Evolutionary conservation across 2,329 filamentous ascomycete species (phyloP).

Genomic region (Penicillium occitanis): DNA sequence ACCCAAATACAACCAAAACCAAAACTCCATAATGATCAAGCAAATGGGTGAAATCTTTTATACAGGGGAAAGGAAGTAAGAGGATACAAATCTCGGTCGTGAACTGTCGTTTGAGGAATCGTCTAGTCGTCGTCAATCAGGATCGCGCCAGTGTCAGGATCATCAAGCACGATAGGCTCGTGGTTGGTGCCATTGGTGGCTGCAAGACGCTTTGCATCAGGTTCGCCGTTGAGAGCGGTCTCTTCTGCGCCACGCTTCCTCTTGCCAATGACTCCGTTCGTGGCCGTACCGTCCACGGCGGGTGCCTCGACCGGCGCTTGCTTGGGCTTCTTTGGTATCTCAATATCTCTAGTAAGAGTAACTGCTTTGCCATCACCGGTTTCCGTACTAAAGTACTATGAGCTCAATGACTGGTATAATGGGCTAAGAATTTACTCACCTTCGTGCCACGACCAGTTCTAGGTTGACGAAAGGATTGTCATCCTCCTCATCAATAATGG

Average conservation of each 20-base stretch:
- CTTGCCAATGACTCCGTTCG: constrained; percentile 32
- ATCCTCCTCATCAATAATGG: constrained; percentile 78
- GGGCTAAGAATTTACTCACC: constrained; percentile 27
- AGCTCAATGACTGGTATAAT: not conserved
- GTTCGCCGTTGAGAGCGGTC: constrained; percentile 36
- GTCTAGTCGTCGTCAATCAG: constrained; percentile 55
- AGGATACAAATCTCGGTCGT: constrained; percentile 11
- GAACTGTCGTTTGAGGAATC: not conserved
- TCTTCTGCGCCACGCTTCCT: constrained; percentile 50
- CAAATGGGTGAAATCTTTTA: constrained; percentile 23
- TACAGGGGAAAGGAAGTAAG: constrained; percentile 20
- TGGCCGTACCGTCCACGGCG: constrained; percentile 26
- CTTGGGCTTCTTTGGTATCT: constrained; percentile 52
- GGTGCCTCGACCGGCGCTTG: constrained; percentile 34
- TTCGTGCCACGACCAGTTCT: constrained; percentile 56
- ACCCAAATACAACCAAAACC: constrained; percentile 11
- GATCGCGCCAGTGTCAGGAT: constrained; percentile 59
- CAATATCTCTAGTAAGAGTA: constrained; percentile 39
- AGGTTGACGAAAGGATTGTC: constrained; percentile 70
- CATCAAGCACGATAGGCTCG: constrained; percentile 50
- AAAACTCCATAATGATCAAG: constrained; percentile 11
- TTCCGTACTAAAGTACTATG: constrained; percentile 29
- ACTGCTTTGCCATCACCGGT: constrained; percentile 44
- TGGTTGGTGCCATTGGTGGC: constrained; percentile 44
- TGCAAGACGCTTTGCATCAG: constrained; percentile 45